These are phyloP conservation scores for Penicillium cataractarum DNA, from an alignment of 495 filamentous ascomycete genomes.

Conservation along the genomic window DNA sequence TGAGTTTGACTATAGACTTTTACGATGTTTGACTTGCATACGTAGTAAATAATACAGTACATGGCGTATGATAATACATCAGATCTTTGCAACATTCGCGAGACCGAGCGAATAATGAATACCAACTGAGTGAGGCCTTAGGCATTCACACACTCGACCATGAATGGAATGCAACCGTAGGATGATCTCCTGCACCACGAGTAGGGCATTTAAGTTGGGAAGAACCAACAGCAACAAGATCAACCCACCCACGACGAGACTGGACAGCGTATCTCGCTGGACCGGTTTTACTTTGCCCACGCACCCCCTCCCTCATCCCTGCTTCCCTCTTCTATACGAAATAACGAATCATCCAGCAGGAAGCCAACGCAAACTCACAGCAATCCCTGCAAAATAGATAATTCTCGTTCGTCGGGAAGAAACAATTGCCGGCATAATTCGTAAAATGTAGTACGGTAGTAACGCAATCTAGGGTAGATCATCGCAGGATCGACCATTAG, in stretches of 20 bases:
- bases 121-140: constrained; percentile 4
- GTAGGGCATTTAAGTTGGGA: background rate
- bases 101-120: background rate
- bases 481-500: constrained; percentile 32
- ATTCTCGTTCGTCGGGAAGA: constrained; percentile 16
- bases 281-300: background rate
- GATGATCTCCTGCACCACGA: constrained; percentile 26
- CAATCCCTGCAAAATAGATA: background rate
- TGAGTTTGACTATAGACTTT: background rate
- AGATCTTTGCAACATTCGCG: background rate
- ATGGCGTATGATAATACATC: background rate
- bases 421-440: constrained; percentile 23
- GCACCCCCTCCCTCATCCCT: background rate
- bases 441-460: background rate
- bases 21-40: background rate
- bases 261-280: background rate
- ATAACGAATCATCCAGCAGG: background rate
- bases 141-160: background rate
- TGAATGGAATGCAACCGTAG: constrained; percentile 26
- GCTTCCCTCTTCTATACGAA: background rate
- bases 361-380: background rate
- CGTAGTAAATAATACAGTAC: background rate
- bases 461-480: constrained; percentile 22
- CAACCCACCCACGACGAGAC: background rate
- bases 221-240: background rate